Base-by-base conservation (phyloP, 176 grass and related monocot species). In the Ensete glaucum region DNA sequence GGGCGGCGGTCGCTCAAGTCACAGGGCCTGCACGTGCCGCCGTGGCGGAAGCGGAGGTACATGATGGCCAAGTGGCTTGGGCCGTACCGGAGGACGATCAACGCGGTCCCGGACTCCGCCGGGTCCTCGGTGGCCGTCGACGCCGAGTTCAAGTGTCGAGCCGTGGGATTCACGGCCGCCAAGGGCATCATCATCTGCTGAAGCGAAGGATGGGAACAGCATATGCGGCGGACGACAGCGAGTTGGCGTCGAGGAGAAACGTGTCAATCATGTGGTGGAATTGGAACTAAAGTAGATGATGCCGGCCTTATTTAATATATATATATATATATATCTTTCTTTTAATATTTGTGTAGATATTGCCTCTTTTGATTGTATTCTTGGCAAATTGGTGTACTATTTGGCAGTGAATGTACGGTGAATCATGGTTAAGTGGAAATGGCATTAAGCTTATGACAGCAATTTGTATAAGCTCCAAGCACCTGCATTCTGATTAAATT, bases 61-160 rank as follows among this genome's bases (percentile, higher is more conserved):
- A 82, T 88, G 73, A 43, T 81, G 12, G 81, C 89, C 11, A 88
- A 92, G 76, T 92, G 89, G 89, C 80, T 92, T 2, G 89, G 89
- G 20, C 80, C 85, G 5, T 86, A 92, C 75, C 79, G 59, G 70
- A 71, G 89, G 49, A 88, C 89, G 3, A 54, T 77, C 58, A 85
- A 81, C 76, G 23, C 82, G 2, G 50, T 85, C 9, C 60, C 77
- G 14, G 26, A 64, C 1, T 78, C 82, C n/a, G 54, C 74, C 1
- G 66, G 64, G 19, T 62, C 72, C 7, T 50, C 56, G 24, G 9
- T 23, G 16, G 17, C 1, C 8, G 17, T 64, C 21, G 29, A 78
- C 52, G 81, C 59, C 12, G 70, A 53, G 13, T 76, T 78, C 51
- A 82, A 82, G 52, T 74, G 79, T 10, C 75, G 84, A 0, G 9